Conservation (phyloP, 805 yeast species). For the Saturnispora halmiae region DNA sequence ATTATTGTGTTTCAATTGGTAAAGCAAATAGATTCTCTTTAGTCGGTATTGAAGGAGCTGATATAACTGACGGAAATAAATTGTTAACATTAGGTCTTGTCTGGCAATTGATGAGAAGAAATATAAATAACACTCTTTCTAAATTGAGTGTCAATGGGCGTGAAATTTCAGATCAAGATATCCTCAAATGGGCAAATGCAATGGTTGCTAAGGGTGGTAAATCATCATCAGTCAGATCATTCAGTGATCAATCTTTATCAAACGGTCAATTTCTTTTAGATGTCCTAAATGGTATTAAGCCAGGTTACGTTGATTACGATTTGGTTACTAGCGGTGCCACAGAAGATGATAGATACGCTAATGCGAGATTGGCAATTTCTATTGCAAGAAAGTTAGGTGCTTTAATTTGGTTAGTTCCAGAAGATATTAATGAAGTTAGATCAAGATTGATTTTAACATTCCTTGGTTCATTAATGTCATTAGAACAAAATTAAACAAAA, state of each 20-base stretch:
- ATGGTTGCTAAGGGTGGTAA: conserved; percentile 84
- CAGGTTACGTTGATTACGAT: conserved; percentile 95
- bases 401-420: conserved; percentile 98
- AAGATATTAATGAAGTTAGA: conserved; percentile 94
- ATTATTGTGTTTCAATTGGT: conserved; percentile 95
- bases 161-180: conserved; percentile 75
- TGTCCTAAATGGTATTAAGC: conserved; percentile 85
- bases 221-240: conserved; percentile 61
- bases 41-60: conserved; percentile 97
- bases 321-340: conserved; percentile 72
- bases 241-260: conserved; percentile 71
- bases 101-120: conserved; percentile 98
- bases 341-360: conserved; percentile 83
- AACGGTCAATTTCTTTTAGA: conserved; percentile 80
- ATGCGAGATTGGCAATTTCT: conserved; percentile 94
- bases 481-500: not conserved
- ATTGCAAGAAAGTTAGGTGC: conserved; percentile 98
- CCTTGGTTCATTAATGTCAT: conserved; percentile 84
- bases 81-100: conserved; percentile 85
- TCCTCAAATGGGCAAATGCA: conserved; percentile 87
- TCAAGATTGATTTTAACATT: conserved; percentile 88
- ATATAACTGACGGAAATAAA: conserved; percentile 88
- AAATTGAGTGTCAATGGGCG: conserved; percentile 63
- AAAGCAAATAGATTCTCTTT: conserved; percentile 85
- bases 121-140: conserved; percentile 76